phyloP scores from a whole-genome alignment of 2,329 filamentous ascomycete genomes.

The Apiospora marii region DNA sequence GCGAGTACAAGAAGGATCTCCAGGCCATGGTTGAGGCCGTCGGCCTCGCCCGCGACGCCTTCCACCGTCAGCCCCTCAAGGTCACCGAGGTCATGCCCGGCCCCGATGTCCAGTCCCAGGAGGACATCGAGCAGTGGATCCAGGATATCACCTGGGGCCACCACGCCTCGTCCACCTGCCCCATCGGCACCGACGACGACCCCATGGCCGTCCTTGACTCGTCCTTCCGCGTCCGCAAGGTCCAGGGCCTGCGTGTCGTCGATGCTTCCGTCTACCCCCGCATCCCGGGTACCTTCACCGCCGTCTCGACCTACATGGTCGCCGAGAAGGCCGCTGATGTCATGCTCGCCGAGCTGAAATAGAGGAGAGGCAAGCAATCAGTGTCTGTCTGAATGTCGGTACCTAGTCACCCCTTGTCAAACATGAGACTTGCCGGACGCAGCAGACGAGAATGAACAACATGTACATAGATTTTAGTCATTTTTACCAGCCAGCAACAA shows the following conservation, averaged over 20 bases:
- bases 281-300: slow-evolving; percentile 51
- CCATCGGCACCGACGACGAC: slow-evolving; percentile 60
- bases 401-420: not conserved
- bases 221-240: slow-evolving; percentile 59
- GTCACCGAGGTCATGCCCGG: slow-evolving; percentile 22
- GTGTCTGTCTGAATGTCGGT: not conserved
- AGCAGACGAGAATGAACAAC: not conserved
- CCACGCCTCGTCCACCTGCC: slow-evolving; percentile 60
- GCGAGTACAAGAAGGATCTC: slow-evolving; percentile 37
- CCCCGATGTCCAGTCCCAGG: slow-evolving; percentile 15
- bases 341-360: slow-evolving; percentile 42
- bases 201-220: slow-evolving; percentile 60
- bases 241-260: slow-evolving; percentile 60
- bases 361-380: not conserved
- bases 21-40: slow-evolving; percentile 39
- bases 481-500: slow-evolving; percentile 1
- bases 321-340: slow-evolving; percentile 65
- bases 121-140: slow-evolving; percentile 42
- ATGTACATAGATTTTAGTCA: not conserved
- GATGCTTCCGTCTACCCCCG: slow-evolving; percentile 60
- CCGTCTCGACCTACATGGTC: slow-evolving; percentile 58
- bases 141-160: slow-evolving; percentile 59
- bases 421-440: not conserved
- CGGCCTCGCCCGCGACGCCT: slow-evolving; percentile 54
- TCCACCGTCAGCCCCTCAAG: slow-evolving; percentile 27